Base-by-base conservation (phyloP, 306 rosid species). In the Lathyrus aphaca region DNA sequence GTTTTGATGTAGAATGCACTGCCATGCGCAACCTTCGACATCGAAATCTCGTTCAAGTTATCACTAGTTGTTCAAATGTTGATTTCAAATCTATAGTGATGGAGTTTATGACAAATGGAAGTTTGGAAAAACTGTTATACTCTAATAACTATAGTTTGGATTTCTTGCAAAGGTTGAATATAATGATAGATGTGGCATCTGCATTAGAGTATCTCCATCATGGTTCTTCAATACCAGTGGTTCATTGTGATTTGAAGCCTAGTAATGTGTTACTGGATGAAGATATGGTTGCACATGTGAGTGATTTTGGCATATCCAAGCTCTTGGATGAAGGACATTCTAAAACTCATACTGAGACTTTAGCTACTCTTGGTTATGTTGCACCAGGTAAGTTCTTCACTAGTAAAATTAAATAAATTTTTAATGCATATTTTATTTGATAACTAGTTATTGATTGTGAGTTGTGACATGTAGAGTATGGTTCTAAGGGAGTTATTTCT, bases 31-130 rank as follows among this genome's bases (percentile, higher is more conserved):
- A 59, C 5, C 44, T 68, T 3, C 29, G 80, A 2, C 80, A 76
- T 29, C 74, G 65, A 5, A 76, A 68, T 68, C 75, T 76, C 1
- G 51, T 67, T 21, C 30, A 68, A 18, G 42, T 76, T n/a, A 50
- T 76, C 1, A 60, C 16, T 9, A 60, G 69, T 15, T 76, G 75
- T 40, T 68, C 74, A 35, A 75, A 46, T 54, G 45, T 8, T 27
- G 65, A 76, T 39, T 76, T 76, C 57, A 68, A 68, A 16, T 64
- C 75, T 8, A 6, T 76, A 32, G 70, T 76, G n/a, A 48, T 76
- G 75, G 64, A 76, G 27, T 75, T 57, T 44, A 67, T 68, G 83
- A 9, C 72, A 45, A 69, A 63, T 37, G 81, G 81, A 21, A 69
- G 43, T 37, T 6, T 77, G 1, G 81, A 77, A 13, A 70, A 63